phyloP scores from a whole-genome alignment of 352 stramenopile species.

The Pythium sp. region DNA sequence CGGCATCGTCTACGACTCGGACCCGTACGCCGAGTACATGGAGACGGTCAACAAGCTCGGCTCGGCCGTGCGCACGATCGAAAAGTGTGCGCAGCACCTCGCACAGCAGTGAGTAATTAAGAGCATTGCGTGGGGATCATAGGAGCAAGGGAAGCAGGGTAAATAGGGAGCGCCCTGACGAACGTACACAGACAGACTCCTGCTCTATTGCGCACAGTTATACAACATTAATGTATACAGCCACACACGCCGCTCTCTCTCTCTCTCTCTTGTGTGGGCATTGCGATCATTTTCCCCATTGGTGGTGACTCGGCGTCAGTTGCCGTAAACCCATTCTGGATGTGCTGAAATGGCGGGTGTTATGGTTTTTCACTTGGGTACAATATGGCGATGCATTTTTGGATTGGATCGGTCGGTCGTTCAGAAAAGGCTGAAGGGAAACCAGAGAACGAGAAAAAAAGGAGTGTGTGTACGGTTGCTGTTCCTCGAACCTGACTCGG shows the following conservation, averaged over 20 bases:
- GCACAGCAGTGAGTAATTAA: constrained; percentile 7
- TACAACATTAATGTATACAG: background rate
- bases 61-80: constrained; percentile 78
- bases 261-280: background rate
- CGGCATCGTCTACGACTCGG: constrained; percentile 89
- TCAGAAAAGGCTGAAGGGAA: background rate
- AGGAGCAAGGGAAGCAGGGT: background rate
- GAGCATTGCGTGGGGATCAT: background rate
- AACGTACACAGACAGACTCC: background rate
- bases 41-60: constrained; percentile 90
- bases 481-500: constrained; percentile 3
- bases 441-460: background rate
- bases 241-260: background rate
- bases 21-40: constrained; percentile 82
- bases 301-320: background rate
- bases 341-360: background rate
- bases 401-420: background rate
- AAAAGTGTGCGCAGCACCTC: constrained; percentile 69
- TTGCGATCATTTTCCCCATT: background rate
- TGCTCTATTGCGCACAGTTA: background rate
- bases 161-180: background rate
- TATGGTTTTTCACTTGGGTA: constrained; percentile 5
- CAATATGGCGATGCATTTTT: constrained; percentile 5
- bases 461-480: constrained; percentile 7
- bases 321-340: background rate